Base-by-base conservation (phyloP, 225 moss, liverwort and hornwort genomes). In the Marchantia polymorpha region DNA sequence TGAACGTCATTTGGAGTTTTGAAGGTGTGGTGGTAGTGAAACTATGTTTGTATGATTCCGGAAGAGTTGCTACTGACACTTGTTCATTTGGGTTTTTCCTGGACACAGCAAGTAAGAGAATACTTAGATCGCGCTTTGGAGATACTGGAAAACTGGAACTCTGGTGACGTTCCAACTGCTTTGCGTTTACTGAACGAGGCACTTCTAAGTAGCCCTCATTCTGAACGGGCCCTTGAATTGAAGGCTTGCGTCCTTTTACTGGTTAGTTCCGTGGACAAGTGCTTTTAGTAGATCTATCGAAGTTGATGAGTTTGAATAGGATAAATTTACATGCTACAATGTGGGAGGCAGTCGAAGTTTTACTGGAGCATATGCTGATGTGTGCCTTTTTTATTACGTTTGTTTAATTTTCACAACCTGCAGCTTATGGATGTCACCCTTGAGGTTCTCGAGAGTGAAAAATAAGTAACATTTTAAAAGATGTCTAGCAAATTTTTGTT, bases 131-230 rank as follows among this genome's bases (percentile, higher is more conserved):
- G 91, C 82, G 87, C 83, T 1, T 69, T 80, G 51, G 90, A 90
- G 64, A 82, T 92, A 54, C 68, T 93, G n/a, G 75, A 69, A 54
- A 91, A 87, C 79, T 88, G 79, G 79, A 89, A 77, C 68, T 83
- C 90, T 69, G 72, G 84, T 64, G 91, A 97, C 78, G 82, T 80
- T 23, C 82, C 81, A 16, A 76, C 90, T 75, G 92, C 92, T 6
- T 69, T 94, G 76, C 93, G 88, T 58, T 83, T 97, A n/a, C 83
- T 97, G 6, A 92, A 92, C 27, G 96, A 94, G 64, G 92, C 86
- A 75, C 92, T 97, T 74, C 81, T 93, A 0, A 87, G 84, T 61
- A 93, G 94, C 77, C 92, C 92, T 69, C 88, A 97, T 56, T 91
- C 92, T 51, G 96, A 97, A 77, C 75, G 80, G 78, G 82, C 92